Base-by-base conservation (phyloP, 331 rosid genomes). In the Quercus tomentella region DNA sequence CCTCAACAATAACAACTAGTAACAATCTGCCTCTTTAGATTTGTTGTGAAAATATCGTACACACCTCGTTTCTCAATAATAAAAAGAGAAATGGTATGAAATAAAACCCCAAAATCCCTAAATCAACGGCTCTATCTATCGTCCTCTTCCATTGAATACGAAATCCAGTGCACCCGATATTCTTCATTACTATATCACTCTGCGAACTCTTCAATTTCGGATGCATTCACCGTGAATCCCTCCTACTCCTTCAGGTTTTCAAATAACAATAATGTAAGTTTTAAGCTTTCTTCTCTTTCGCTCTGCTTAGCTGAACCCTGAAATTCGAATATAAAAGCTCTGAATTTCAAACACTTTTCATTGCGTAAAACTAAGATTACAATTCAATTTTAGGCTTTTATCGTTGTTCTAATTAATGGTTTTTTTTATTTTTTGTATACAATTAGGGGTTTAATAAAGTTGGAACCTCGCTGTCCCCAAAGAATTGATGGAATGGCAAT, bases 361-460 rank as follows among this genome's bases (percentile, higher is more conserved):
- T 41, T 41, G 49, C 12, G 14, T 41, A 41, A 41, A 41, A 41
- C 49, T 41, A 41, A 41, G 49, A 41, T 41, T 41, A 41, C 49
- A 2, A 41, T 41, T 41, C 49, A 2, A 41, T 41, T 41, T 41
- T 41, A 10, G 3, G 20, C n/a, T 17, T 56, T 10, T 20, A 1
- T 56, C 3, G 2, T 25, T 25, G 14, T 68, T 43, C 45, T 7
- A 20, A 7, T 15, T 22, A 18, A 7, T 57, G 28, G 1, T 9
- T 0, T 14, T 49, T 49, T 49, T 49, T 14, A 14, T 45, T 81
- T 15, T 12, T 22, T 31, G n/a, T 51, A 22, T 33, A 55, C 60
- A 3, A 69, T 68, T 70, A 93, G 96, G 94, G 92, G 91, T 72
- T 86, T 84, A 37, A 30, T 92, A 26, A 80, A 87, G 83, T 84